Evolutionary conservation across 345 rosid species (phyloP).

Genomic region (Gossypium turneri): DNA sequence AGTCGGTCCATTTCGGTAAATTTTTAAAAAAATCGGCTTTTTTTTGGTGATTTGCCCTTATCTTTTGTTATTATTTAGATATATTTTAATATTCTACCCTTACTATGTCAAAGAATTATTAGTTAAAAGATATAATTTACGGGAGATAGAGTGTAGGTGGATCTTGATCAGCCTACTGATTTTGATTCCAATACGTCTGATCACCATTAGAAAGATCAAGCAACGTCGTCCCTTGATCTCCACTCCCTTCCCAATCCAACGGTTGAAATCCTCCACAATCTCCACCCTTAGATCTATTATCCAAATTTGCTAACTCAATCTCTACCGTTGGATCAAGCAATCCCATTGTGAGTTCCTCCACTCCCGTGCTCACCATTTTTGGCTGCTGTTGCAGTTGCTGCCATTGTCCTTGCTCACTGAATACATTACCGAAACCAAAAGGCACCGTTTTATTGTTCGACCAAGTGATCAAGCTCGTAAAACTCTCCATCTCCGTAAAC

Average conservation of each 20-base stretch:
- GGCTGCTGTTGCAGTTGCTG: conserved; percentile 13
- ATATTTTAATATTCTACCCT: no score
- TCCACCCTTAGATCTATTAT: conserved; percentile 27
- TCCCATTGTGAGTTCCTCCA: conserved; percentile 31
- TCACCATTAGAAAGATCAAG: conserved; percentile 61
- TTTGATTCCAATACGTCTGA: conserved; percentile 81
- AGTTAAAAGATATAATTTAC: conserved; percentile 25
- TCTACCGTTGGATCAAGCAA: conserved; percentile 48
- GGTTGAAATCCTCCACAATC: conserved; percentile 35
- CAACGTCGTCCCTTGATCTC: conserved; percentile 39
- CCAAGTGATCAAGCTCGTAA: conserved; percentile 41
- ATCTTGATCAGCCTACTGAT: conserved; percentile 68
- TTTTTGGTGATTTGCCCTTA: no score
- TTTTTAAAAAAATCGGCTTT: no score
- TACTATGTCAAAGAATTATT: no score
- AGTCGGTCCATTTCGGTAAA: no score
- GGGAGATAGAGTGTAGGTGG: conserved; percentile 61
- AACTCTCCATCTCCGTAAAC: conserved; percentile 64
- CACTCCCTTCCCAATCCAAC: conserved; percentile 77
- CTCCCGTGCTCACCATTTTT: conserved; percentile 15
- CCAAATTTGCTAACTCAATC: conserved; percentile 29
- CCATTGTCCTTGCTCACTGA: conserved; percentile 31
- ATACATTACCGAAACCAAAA: conserved; percentile 43
- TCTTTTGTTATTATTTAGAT: no score
- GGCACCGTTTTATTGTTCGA: conserved; percentile 40